Evolutionary conservation across 495 filamentous ascomycete genomes (phyloP), one percentile per base, ranked within the genome.

Genomic region (Viridothelium virens): DNA sequence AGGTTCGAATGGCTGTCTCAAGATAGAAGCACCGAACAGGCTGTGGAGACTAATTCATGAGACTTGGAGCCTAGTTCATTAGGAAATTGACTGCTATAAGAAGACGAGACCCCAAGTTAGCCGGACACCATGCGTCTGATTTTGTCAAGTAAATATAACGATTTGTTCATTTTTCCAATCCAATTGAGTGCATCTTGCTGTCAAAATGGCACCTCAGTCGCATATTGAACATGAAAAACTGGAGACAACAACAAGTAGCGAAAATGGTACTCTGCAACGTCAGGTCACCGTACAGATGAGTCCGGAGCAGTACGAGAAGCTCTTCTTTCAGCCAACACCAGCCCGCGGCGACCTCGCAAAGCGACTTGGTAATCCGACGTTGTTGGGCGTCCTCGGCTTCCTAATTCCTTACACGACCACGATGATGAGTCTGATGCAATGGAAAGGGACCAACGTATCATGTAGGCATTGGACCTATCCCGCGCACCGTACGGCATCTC

Each of bases 261-360:
- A 59, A 59, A 59, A 59, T 59, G 53, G 53, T 1, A 44, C 7
- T 33, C 69, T 72, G 1, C 50, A 38, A 16, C 69, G 69, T 47
- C 66, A 69, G 31, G 64, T 68, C 53, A 72, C 70, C 37, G 63
- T 72, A 36, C 47, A 64, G 5, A 63, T 72, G 41, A 63, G 36
- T 46, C 5, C 66, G 7, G 70, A 70, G 39, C 66, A 72, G 47
- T 72, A 72, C 56, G 70, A 72, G 46, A 44, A 64, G 3, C 50
- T 72, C 38, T 72, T 72, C 67, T 72, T 72, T 63, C 66, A 68
- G 48, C 70, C 70, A 5, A 46, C 44, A 10, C 69, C 70, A 59
- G 31, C 62, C 9, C 61, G 48, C 34, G 70, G 70, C 34, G 70
- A 72, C 38, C 44, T 65, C 2, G 66, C 70, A 47, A 72, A 72